Conservation (phyloP, 352 stramenopile species). For the Phytophthora crassamura region DNA sequence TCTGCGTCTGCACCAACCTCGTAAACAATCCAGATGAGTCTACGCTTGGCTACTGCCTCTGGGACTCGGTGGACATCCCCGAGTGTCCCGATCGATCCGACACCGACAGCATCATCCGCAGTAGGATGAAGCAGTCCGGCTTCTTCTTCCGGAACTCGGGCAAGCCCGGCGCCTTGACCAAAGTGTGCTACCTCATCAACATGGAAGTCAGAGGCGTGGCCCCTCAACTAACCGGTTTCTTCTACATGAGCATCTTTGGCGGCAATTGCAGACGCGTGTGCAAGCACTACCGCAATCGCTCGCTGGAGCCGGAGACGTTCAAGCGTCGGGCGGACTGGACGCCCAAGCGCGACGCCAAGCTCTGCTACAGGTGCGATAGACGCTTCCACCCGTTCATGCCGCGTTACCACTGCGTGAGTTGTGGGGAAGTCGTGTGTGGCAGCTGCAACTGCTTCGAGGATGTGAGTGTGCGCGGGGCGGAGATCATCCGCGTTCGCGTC, state of each 20-base stretch:
- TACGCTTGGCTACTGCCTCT: slow-evolving; percentile 66
- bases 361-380: slow-evolving; percentile 34
- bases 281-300: slow-evolving; percentile 44
- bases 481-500: slow-evolving; percentile 41
- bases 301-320: slow-evolving; percentile 48
- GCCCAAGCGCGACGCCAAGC: slow-evolving; percentile 29
- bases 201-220: slow-evolving; percentile 33
- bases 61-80: slow-evolving; percentile 54
- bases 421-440: slow-evolving; percentile 35
- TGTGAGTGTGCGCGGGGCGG: slow-evolving; percentile 47
- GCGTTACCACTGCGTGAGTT: slow-evolving; percentile 38
- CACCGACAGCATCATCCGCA: slow-evolving; percentile 42
- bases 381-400: slow-evolving; percentile 39
- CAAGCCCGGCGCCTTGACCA: slow-evolving; percentile 39
- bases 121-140: slow-evolving; percentile 50
- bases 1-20: slow-evolving; percentile 43
- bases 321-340: slow-evolving; percentile 33
- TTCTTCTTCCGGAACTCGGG: slow-evolving; percentile 55
- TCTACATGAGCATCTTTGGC: slow-evolving; percentile 55
- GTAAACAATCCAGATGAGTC: slow-evolving; percentile 30
- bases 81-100: slow-evolving; percentile 40
- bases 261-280: slow-evolving; percentile 50
- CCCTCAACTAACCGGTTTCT: slow-evolving; percentile 33
- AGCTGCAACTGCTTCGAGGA: slow-evolving; percentile 38
- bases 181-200: slow-evolving; percentile 60